These are phyloP conservation scores for Osmanthus fragrans DNA, from an alignment of 257 asterid genomes.

Conservation along the genomic window DNA sequence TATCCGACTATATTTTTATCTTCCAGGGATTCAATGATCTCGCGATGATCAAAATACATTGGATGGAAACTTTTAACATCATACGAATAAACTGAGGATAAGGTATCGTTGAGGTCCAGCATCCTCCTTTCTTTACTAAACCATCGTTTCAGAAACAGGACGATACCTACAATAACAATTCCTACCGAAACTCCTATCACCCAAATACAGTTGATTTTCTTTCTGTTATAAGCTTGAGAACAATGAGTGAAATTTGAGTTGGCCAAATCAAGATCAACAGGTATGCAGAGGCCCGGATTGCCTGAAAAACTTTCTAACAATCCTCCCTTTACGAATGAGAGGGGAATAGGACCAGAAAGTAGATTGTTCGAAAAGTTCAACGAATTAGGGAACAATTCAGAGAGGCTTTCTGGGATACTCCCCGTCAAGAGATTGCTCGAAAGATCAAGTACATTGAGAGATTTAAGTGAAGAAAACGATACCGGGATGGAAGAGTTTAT, in stretches of 20 bases:
- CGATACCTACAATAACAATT: constrained; percentile 49
- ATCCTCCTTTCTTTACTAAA: constrained; percentile 35
- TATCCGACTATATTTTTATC: constrained; percentile 93
- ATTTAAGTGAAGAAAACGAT: constrained; percentile 54
- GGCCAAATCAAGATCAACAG: constrained; percentile 28
- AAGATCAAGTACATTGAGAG: constrained; percentile 76
- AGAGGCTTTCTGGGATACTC: constrained; percentile 54
- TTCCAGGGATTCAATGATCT: constrained; percentile 72
- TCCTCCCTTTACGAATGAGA: constrained; percentile 57
- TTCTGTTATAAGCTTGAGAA: constrained; percentile 31
- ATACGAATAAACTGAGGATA: constrained; percentile 64
- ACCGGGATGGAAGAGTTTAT: constrained; percentile 71
- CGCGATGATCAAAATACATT: constrained; percentile 68
- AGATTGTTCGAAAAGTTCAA: constrained; percentile 74
- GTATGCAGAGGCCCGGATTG: constrained; percentile 70
- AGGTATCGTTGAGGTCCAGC: constrained; percentile 45
- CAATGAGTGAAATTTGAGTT: constrained; percentile 43
- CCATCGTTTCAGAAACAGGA: constrained; percentile 59
- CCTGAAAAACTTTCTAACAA: constrained; percentile 69
- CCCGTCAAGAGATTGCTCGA: constrained; percentile 65
- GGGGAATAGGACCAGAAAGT: constrained; percentile 82
- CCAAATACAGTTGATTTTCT: constrained; percentile 52
- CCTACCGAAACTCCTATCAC: constrained; percentile 47
- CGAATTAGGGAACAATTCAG: constrained; percentile 62
- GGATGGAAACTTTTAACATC: constrained; percentile 86